phyloP scores from a whole-genome alignment of 345 rosid genomes.

The Passiflora organensis region DNA sequence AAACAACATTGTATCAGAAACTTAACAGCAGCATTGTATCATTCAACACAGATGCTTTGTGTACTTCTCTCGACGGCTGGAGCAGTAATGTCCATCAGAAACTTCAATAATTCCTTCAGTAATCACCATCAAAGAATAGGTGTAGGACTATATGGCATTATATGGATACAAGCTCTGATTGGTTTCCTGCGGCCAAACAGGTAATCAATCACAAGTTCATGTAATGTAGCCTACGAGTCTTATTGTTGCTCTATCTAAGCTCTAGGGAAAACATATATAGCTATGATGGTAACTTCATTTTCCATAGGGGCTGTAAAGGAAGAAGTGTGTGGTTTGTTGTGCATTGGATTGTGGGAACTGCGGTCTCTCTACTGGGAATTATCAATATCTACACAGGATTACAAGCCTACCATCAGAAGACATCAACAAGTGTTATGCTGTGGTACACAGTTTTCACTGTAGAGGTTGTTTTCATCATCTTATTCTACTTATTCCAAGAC shows the following conservation, averaged over 20 bases:
- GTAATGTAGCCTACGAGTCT: too few species aligned
- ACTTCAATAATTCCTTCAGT: constrained; percentile 64
- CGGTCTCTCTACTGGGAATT: constrained; percentile 39
- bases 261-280: too few species aligned
- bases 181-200: constrained; percentile 62
- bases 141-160: constrained; percentile 52
- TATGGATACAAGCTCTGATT: constrained; percentile 69
- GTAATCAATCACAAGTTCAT: constrained; percentile 24
- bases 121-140: constrained; percentile 84
- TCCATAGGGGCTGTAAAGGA: constrained; percentile 41
- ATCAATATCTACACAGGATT: constrained; percentile 50
- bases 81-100: constrained; percentile 67
- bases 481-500: constrained; percentile 58
- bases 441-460: constrained; percentile 43
- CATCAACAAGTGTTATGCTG: constrained; percentile 38
- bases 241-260: too few species aligned
- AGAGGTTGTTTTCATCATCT: constrained; percentile 31
- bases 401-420: constrained; percentile 46
- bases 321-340: constrained; percentile 48
- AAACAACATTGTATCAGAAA: too few species aligned
- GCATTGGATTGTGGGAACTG: constrained; percentile 57
- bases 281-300: not conserved
- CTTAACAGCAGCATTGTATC: too few species aligned
- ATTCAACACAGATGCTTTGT: constrained; percentile 62
- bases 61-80: constrained; percentile 62